Evolutionary conservation across 352 stramenopile species (phyloP).

Genomic region (Phytophthora fragariaefolia): DNA sequence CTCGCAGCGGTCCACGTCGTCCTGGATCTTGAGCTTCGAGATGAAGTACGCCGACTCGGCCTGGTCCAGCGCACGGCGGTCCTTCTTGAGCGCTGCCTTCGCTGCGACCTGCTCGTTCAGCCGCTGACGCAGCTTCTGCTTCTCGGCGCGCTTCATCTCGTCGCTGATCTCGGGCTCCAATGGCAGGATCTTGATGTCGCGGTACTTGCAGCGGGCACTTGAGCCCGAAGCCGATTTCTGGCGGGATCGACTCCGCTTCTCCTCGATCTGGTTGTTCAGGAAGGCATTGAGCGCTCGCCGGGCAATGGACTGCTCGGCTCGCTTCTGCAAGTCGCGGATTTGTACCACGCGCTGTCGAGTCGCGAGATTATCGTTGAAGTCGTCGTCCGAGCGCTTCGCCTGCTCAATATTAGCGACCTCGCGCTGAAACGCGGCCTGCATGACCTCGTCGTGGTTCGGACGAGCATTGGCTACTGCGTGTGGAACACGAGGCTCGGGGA

Average conservation of each 20-base stretch:
- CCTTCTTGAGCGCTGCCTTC: constrained; percentile 47
- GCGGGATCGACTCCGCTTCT: constrained; percentile 36
- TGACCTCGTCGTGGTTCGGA: constrained; percentile 31
- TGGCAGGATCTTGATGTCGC: constrained; percentile 50
- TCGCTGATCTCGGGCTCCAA: constrained; percentile 39
- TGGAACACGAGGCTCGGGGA: constrained; percentile 35
- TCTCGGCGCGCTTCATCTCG: constrained; percentile 39
- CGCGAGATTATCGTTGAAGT: constrained; percentile 25
- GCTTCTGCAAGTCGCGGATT: constrained; percentile 49
- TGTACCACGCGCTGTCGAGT: constrained; percentile 41
- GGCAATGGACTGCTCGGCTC: constrained; percentile 43
- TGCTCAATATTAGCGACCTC: constrained; percentile 34
- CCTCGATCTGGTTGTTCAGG: constrained; percentile 55
- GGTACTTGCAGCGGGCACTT: constrained; percentile 9
- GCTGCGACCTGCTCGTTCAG: constrained; percentile 56
- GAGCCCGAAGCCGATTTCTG: constrained; percentile 17
- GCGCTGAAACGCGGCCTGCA: constrained; percentile 42
- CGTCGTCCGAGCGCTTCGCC: constrained; percentile 22
- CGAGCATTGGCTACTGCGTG: constrained; percentile 22
- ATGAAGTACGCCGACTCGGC: constrained; percentile 68
- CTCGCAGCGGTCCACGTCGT: constrained; percentile 38
- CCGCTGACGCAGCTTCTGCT: constrained; percentile 50
- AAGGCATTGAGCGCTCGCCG: constrained; percentile 59
- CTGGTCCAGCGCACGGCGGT: constrained; percentile 51
- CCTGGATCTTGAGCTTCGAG: constrained; percentile 49